phyloP scores from a whole-genome alignment of 2,329 filamentous ascomycete species.

The Raffaelea arxii region DNA sequence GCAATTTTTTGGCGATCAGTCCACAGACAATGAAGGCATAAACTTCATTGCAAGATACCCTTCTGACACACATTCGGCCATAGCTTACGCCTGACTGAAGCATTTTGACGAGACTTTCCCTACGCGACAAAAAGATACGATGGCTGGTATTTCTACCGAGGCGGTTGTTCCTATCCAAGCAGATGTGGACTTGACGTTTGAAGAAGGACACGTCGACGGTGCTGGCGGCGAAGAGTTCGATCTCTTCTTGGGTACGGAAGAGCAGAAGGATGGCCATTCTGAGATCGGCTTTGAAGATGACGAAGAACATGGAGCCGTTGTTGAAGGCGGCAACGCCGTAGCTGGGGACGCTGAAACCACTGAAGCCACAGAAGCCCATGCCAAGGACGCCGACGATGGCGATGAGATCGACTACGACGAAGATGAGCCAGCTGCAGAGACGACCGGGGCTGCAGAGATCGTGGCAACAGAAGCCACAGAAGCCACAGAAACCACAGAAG shows the following conservation, averaged over 20 bases:
- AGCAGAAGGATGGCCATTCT: conserved; percentile 4
- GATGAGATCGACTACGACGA: conserved; percentile 30
- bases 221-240: conserved; percentile 20
- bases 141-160: conserved; percentile 13
- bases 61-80: not conserved
- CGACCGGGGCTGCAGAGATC: conserved; percentile 4
- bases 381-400: conserved; percentile 11
- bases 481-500: conserved; percentile 1
- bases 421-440: conserved; percentile 10
- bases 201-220: conserved; percentile 10
- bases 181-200: conserved; percentile 14
- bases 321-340: conserved; percentile 4
- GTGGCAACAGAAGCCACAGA: not conserved
- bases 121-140: too few relatives aligned
- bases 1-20: too few relatives aligned
- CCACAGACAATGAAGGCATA: too few relatives aligned
- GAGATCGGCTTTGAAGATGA: too few relatives aligned
- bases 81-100: too few relatives aligned
- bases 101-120: too few relatives aligned
- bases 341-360: not conserved
- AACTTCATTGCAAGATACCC: too few relatives aligned
- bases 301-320: not conserved
- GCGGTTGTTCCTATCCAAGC: conserved; percentile 4
- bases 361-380: not conserved
- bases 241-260: conserved; percentile 18